A percentile compares a stretch with the other conserved stretches of the same genome.
Conservation (phyloP, 169 alveolate genomes). For the Theileria sp. region DNA sequence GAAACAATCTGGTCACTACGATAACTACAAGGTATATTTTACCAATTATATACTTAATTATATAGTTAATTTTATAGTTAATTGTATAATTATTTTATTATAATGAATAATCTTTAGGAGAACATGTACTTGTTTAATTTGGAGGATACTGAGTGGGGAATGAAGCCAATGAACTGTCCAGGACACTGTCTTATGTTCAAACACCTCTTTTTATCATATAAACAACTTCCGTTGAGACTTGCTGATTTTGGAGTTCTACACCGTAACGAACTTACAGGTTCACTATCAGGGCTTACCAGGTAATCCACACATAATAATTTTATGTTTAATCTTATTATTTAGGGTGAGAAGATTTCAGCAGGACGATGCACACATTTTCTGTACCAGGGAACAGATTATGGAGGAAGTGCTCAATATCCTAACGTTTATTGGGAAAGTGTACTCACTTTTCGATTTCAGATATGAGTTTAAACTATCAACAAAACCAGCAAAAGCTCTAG, state of each 20-base stretch:
- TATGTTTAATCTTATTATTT: background rate
- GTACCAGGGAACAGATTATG: conserved; percentile 91
- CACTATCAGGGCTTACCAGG: conserved; percentile 93
- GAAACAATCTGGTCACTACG: conserved; percentile 99
- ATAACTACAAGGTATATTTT: conserved; percentile 82
- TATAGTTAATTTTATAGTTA: too few species aligned
- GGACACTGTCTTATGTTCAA: conserved; percentile 96
- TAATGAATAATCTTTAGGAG: conserved; percentile 31
- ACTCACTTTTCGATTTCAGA: conserved; percentile 90
- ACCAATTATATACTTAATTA: too few species aligned
- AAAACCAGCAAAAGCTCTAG: conserved; percentile 91
- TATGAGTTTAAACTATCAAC: conserved; percentile 94
- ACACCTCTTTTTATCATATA: conserved; percentile 88
- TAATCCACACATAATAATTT: background rate
- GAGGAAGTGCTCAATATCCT: conserved; percentile 89
- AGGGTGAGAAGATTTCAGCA: conserved; percentile 97
- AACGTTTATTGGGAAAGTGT: conserved; percentile 90
- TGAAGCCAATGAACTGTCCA: conserved; percentile 99
- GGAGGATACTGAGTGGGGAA: conserved; percentile 95
- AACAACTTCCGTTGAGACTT: conserved; percentile 96
- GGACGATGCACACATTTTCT: conserved; percentile 99
- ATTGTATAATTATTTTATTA: too few species aligned
- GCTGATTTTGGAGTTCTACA: conserved; percentile 99
- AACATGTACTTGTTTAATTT: conserved; percentile 89
- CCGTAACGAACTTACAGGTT: conserved; percentile 97